Base-by-base conservation (phyloP, 345 rosid genomes). In the Melaleuca quinquenervia region DNA sequence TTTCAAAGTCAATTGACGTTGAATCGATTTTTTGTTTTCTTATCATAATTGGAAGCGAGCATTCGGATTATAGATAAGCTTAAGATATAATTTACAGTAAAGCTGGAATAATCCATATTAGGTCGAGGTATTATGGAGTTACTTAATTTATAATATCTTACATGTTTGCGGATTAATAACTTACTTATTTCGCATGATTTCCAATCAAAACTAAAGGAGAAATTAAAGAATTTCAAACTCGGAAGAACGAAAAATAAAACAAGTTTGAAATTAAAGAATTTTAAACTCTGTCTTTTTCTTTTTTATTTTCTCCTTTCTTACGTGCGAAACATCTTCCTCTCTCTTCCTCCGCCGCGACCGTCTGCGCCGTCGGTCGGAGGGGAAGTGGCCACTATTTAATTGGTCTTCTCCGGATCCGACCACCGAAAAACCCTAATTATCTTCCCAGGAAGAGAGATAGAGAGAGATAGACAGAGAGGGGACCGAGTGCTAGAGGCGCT, bases 1-100 rank as follows among this genome's bases (percentile, higher is more conserved):
- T 22, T 64, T 64, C 12, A 32, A 4, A 64, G 32, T 64, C 11
- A 32, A 2, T 32, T 0, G 3, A 32, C 12, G 1, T 8, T 7
- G 13, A 1, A 10, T 7, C 6, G 6, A 18, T 18, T 32, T 41
- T 41, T 41, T 4, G 41, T 4, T 41, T 18, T 70, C 8, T 70
- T 70, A 36, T 70, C 7, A 18, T 0, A 32, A 11, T 2, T 36
- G 0, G 11, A 32, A 3, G 0, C 1, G 6, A 3, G 18, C 18
- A 58, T 0, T 0, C n/a, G 16, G 8, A 58, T 3, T 18, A 4
- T 36, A 7, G 26, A 70, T 32, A 70, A 2, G 26, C 24, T 70
- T 1, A 3, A 20, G 7, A 13, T 48, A 36, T 36, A 70, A 70
- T 18, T 9, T 0, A 24, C 24, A 36, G 8, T 36, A 16, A 70